These are phyloP conservation scores for Lathyrus oleraceus DNA, from an alignment of 306 rosid species.

Conservation along the genomic window DNA sequence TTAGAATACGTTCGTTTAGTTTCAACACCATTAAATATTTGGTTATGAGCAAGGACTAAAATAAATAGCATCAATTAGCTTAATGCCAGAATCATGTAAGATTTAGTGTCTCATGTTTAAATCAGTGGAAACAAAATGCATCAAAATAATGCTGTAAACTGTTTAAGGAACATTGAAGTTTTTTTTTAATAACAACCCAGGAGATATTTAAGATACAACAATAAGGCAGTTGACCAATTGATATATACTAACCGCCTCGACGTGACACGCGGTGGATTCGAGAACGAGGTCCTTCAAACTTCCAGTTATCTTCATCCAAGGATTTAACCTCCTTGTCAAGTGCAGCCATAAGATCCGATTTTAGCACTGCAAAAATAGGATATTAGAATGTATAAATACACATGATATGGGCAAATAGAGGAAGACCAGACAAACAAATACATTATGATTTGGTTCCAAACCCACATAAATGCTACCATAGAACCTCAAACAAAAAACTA, in stretches of 20 bases:
- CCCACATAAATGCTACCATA: background rate
- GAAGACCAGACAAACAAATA: slow-evolving; percentile 15
- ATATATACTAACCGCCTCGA: slow-evolving; percentile 52
- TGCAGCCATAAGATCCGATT: slow-evolving; percentile 74
- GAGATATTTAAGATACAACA: slow-evolving; percentile 13
- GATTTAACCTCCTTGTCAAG: slow-evolving; percentile 86
- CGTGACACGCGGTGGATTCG: slow-evolving; percentile 73
- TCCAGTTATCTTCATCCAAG: slow-evolving; percentile 88
- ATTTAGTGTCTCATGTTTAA: slow-evolving; percentile 19
- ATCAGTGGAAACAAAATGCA: slow-evolving; percentile 18
- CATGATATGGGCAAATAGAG: background rate
- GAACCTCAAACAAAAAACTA: slow-evolving; percentile 24
- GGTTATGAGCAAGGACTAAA: slow-evolving; percentile 2
- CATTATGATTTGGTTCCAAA: slow-evolving; percentile 18
- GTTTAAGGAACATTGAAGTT: background rate
- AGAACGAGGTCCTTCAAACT: slow-evolving; percentile 93
- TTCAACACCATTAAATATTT: slow-evolving; percentile 11
- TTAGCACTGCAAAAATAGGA: slow-evolving; percentile 55
- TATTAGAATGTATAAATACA: slow-evolving; percentile 6
- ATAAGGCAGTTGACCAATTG: slow-evolving; percentile 12
- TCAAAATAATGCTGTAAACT: background rate
- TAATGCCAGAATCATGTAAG: slow-evolving; percentile 14
- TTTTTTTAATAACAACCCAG: background rate
- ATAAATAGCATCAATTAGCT: slow-evolving; percentile 10
- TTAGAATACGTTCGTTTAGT: slow-evolving; percentile 12